phyloP scores from a whole-genome alignment of 495 filamentous ascomycete species.

The Aspergillus asperescens region DNA sequence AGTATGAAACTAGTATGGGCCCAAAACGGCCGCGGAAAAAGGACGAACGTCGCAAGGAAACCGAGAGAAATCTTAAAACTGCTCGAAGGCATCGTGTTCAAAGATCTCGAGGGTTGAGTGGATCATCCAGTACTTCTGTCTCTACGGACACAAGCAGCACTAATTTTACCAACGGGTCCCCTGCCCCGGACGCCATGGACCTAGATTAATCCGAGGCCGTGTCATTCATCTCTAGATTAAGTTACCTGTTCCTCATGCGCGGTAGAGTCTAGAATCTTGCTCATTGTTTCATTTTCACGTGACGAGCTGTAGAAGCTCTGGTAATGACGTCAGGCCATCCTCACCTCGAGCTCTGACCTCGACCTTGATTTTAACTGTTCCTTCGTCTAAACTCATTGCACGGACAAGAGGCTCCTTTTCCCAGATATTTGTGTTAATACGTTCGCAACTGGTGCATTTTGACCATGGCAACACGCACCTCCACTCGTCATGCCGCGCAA shows the following conservation, averaged over 20 bases:
- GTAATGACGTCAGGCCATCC: slow-evolving; percentile 24
- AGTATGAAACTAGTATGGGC: slow-evolving; percentile 14
- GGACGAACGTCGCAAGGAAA: slow-evolving; percentile 16
- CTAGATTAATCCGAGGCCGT: slow-evolving; percentile 10
- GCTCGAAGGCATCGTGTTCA: slow-evolving; percentile 1
- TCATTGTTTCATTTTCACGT: slow-evolving; percentile 1
- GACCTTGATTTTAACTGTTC: neutral
- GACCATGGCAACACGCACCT: slow-evolving; percentile 37
- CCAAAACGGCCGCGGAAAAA: slow-evolving; percentile 28
- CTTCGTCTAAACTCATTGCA: neutral
- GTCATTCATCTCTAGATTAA: neutral
- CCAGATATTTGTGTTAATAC: neutral
- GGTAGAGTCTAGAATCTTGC: neutral
- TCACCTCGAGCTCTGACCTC: slow-evolving; percentile 7
- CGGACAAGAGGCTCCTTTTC: neutral
- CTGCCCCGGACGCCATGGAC: slow-evolving; percentile 19
- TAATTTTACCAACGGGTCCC: neutral
- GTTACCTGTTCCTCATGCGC: neutral
- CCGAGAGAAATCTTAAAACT: neutral
- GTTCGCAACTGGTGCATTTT: neutral
- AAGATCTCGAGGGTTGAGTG: slow-evolving; percentile 11
- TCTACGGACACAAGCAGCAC: slow-evolving; percentile 16
- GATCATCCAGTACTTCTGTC: slow-evolving; percentile 14
- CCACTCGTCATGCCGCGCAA: slow-evolving; percentile 38
- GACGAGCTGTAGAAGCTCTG: neutral